Percentiles rank a stretch among this genome's conserved stretches.
phyloP scores from a whole-genome alignment of 164 flowering plant genomes.

The Aristolochia fimbriata region DNA sequence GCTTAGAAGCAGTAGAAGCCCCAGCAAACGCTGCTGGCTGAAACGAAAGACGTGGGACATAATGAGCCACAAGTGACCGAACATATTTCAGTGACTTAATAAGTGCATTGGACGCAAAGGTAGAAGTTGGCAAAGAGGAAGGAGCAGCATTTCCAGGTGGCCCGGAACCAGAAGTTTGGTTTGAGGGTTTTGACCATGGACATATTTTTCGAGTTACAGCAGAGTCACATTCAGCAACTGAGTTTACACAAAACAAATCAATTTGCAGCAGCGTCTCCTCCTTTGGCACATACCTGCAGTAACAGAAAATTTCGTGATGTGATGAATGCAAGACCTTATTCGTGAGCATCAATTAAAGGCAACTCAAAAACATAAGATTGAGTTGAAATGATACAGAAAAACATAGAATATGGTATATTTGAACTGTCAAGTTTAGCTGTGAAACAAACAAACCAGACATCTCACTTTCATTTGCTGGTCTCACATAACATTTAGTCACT shows the following conservation, averaged over 20 bases:
- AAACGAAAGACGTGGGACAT: slow-evolving; percentile 67
- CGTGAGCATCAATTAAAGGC: no score
- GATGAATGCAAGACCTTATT: no score
- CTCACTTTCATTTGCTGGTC: no score
- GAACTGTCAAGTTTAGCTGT: no score
- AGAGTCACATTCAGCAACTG: slow-evolving; percentile 65
- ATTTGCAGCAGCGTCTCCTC: slow-evolving; percentile 80
- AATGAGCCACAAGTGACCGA: slow-evolving; percentile 73
- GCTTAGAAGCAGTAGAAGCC: slow-evolving; percentile 55
- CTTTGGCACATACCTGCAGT: slow-evolving; percentile 78
- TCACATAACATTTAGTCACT: no score
- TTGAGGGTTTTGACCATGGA: slow-evolving; percentile 48
- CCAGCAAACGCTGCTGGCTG: slow-evolving; percentile 84
- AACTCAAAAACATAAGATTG: no score
- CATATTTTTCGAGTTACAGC: slow-evolving; percentile 40
- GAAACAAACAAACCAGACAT: no score
- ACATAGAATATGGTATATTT: no score
- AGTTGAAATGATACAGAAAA: no score
- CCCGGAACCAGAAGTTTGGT: slow-evolving; percentile 39
- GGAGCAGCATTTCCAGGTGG: slow-evolving; percentile 35
- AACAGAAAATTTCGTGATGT: background rate
- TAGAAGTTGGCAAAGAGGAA: slow-evolving; percentile 50
- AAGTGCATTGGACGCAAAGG: slow-evolving; percentile 67
- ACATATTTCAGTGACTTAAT: slow-evolving; percentile 83
- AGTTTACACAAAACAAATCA: slow-evolving; percentile 73